Conservation (phyloP, 345 rosid genomes). For the Gossypium sturtianum region DNA sequence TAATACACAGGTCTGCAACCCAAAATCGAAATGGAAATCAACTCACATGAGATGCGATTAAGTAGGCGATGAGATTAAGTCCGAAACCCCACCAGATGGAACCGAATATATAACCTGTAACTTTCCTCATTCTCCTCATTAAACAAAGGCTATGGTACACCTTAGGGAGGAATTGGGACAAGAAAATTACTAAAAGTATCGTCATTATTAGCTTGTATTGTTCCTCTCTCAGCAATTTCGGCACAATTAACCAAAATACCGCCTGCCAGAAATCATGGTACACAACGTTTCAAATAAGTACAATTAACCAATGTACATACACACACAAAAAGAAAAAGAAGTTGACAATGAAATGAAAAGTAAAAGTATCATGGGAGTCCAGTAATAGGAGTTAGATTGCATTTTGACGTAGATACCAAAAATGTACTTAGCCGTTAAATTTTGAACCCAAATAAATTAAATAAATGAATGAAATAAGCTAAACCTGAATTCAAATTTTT, state of each 20-base stretch:
- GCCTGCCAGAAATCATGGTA: conserved; percentile 19
- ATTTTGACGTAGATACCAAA: no score
- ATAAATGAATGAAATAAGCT: not conserved
- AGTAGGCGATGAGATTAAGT: conserved; percentile 83
- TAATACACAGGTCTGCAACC: not conserved
- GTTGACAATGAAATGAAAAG: no score
- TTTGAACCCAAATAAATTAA: no score
- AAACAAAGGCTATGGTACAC: conserved; percentile 73
- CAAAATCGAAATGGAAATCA: not conserved
- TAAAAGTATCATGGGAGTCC: no score
- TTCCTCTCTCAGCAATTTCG: conserved; percentile 33
- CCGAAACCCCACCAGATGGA: conserved; percentile 98
- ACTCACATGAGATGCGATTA: conserved; percentile 86
- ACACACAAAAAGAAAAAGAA: no score
- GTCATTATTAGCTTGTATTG: conserved; percentile 30
- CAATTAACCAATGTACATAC: no score
- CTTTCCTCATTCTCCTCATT: conserved; percentile 80
- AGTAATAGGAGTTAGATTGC: no score
- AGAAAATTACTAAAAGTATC: conserved; percentile 27
- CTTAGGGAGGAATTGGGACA: conserved; percentile 64
- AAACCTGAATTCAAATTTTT: not conserved
- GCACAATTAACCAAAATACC: conserved; percentile 35
- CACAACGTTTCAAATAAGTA: no score
- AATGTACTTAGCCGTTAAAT: no score
- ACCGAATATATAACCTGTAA: conserved; percentile 87